phyloP scores from a whole-genome alignment of 345 rosid species.

The Euclidium syriacum region DNA sequence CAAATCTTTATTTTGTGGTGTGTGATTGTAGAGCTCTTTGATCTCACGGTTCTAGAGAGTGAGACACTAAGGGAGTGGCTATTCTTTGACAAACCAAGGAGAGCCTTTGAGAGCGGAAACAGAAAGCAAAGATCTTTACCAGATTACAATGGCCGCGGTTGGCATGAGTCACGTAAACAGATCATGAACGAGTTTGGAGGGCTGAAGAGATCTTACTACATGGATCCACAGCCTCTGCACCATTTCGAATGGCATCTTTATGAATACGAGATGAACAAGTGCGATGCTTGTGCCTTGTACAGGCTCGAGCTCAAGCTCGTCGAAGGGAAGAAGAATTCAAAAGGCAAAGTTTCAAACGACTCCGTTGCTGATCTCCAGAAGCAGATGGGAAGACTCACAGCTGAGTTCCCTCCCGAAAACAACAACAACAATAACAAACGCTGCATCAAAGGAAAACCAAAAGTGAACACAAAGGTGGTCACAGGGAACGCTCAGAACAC shows the following conservation, averaged over 20 bases:
- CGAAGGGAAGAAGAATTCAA: conserved; percentile 81
- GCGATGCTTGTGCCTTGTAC: conserved; percentile 90
- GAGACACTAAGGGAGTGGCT: conserved; percentile 99
- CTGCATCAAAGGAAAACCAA: conserved; percentile 57
- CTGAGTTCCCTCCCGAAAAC: conserved; percentile 70
- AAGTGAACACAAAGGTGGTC: conserved; percentile 43
- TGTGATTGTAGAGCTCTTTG: conserved; percentile 77
- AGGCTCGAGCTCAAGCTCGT: conserved; percentile 92
- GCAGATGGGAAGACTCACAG: conserved; percentile 90
- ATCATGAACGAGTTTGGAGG: conserved; percentile 91
- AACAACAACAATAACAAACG: conserved; percentile 56
- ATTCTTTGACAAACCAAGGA: conserved; percentile 91
- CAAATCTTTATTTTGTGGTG: conserved; percentile 18
- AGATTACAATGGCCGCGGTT: conserved; percentile 95
- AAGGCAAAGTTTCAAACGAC: conserved; percentile 63
- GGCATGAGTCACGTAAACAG: conserved; percentile 99
- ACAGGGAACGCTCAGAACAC: conserved; percentile 35
- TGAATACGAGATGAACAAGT: conserved; percentile 91
- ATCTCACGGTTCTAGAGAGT: conserved; percentile 74
- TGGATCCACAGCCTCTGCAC: conserved; percentile 97
- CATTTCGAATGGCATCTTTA: conserved; percentile 97
- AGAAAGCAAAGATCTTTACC: conserved; percentile 98
- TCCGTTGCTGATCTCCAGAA: conserved; percentile 89
- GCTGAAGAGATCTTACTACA: conserved; percentile 93
- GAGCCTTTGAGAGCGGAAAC: conserved; percentile 96